These are phyloP conservation scores for Papiliotrema fonsecae DNA, from an alignment of 1,284 basidiomycete species.

Conservation along the genomic window DNA sequence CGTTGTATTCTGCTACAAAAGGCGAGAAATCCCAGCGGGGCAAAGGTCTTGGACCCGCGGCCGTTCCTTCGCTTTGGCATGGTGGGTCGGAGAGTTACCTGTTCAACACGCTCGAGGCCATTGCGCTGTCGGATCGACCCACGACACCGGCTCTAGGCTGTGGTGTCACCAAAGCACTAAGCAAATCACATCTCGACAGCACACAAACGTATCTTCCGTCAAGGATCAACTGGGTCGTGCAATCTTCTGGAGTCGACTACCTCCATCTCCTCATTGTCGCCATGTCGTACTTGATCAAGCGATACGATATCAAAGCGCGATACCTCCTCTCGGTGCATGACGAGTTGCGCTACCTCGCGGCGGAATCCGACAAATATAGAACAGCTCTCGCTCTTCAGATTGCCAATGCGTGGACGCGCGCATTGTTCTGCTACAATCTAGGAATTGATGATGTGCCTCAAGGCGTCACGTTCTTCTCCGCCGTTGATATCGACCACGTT, in stretches of 20 bases:
- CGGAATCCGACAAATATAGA: conserved; percentile 81
- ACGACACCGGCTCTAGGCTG: conserved; percentile 91
- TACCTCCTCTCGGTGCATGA: conserved; percentile 98
- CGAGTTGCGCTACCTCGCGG: conserved; percentile 89
- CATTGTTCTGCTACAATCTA: conserved; percentile 84
- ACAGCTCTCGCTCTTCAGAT: conserved; percentile 91
- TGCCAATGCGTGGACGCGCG: conserved; percentile 92
- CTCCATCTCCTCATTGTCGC: conserved; percentile 92
- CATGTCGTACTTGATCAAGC: conserved; percentile 81
- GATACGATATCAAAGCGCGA: conserved; percentile 81
- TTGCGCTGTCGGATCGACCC: conserved; percentile 80
- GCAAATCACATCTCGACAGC: conserved; percentile 72
- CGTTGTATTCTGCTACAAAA: conserved; percentile 89
- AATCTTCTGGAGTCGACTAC: conserved; percentile 97
- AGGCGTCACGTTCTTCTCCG: conserved; percentile 92
- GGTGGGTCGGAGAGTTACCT: conserved; percentile 95
- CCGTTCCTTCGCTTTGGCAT: conserved; percentile 77
- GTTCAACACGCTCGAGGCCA: conserved; percentile 99
- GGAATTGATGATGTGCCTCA: conserved; percentile 96
- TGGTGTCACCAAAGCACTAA: conserved; percentile 86
- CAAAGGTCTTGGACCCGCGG: conserved; percentile 18
- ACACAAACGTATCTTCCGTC: conserved; percentile 82
- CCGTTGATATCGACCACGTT: conserved; percentile 88
- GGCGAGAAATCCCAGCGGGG: conserved; percentile 72
- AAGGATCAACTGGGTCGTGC: conserved; percentile 99